Conservation (phyloP, 2,329 filamentous ascomycete genomes). For the Phaeosphaeria sp. region DNA sequence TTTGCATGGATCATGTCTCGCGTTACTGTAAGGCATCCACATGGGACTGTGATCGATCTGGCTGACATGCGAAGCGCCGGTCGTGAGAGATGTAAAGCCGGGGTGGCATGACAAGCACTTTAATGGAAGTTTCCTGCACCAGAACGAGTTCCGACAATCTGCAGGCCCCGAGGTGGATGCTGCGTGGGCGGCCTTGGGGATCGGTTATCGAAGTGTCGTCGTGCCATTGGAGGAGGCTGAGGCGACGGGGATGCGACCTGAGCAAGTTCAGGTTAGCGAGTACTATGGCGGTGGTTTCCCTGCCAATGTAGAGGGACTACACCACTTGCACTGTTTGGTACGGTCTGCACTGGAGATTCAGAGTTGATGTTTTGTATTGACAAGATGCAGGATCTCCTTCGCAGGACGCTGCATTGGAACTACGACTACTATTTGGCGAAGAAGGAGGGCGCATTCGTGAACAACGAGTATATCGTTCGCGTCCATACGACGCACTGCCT, state of each 20-base stretch:
- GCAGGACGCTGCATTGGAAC: slow-evolving; percentile 66
- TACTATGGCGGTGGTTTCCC: slow-evolving; percentile 66
- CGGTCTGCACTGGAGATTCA: not conserved
- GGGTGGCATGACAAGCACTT: slow-evolving; percentile 55
- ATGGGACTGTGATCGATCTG: not conserved
- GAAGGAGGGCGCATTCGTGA: slow-evolving; percentile 62
- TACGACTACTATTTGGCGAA: slow-evolving; percentile 62
- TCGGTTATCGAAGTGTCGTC: slow-evolving; percentile 56
- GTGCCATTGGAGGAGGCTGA: slow-evolving; percentile 59
- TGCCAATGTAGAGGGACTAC: slow-evolving; percentile 64
- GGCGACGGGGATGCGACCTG: slow-evolving; percentile 58
- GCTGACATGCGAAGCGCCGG: slow-evolving; percentile 30
- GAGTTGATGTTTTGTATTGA: slow-evolving; percentile 14
- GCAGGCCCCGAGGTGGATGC: slow-evolving; percentile 62
- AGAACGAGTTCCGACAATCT: slow-evolving; percentile 60
- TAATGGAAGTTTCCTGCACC: slow-evolving; percentile 64
- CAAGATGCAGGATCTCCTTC: slow-evolving; percentile 60
- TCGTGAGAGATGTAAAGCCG: slow-evolving; percentile 51
- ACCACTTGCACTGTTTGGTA: slow-evolving; percentile 66
- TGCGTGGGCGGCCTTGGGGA: slow-evolving; percentile 62
- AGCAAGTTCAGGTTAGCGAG: slow-evolving; percentile 63
- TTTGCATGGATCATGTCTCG: slow-evolving; percentile 38
- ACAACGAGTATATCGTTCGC: slow-evolving; percentile 62
- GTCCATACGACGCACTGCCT: slow-evolving; percentile 67
- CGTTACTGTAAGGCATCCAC: slow-evolving; percentile 34